Evolutionary conservation across 805 yeast genomes (phyloP), one percentile per base, ranked within the genome.

Genomic region (Wickerhamomyces pijperi): DNA sequence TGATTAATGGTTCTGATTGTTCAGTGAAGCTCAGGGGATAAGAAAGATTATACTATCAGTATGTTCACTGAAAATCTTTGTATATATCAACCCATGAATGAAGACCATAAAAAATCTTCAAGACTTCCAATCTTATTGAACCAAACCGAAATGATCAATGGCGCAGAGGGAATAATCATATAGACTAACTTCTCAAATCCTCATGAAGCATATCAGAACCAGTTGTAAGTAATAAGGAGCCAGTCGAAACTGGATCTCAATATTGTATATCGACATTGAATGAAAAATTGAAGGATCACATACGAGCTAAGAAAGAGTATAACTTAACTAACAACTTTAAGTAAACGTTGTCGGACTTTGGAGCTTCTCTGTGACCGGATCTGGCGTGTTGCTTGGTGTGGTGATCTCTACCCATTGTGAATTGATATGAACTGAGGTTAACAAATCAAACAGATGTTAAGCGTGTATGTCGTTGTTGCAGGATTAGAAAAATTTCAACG

Each of bases 301-400:
- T 84, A 85, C 98, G 97, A 76, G 97, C 95, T 74, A 92, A 80
- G 94, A 86, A 92, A 67, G 97, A 72, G 86, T 88, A 92, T 62
- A 92, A 78, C 82, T 90, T 90, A 70, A 90, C 97, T 73, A 92
- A 82, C 67, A 92, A 74, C 74, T 82, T 83, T 75, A 92, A 78
- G 96, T 92, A 92, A 74, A 88, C 96, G 69, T 92, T 92, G 76
- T 92, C 95, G 56, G 97, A 90, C 79, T 86, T 86, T 76, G 98
- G 99, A 72, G 97, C 97, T 67, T 82, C 74, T 76, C 99, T 87
- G 86, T 86, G 95, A 72, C 94, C 81, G 58, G 81, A 73, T 74
- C 87, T 85, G 66, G 76, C 78, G 82, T 92, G 99, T 75, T 86
- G 97, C 74, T 90, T 92, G 68, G 78, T 68, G 72, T 82, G 76